Percentiles rank a stretch among this genome's conserved stretches.
Conservation (phyloP, 2,329 filamentous ascomycete genomes). For the Ascochyta fabae region DNA sequence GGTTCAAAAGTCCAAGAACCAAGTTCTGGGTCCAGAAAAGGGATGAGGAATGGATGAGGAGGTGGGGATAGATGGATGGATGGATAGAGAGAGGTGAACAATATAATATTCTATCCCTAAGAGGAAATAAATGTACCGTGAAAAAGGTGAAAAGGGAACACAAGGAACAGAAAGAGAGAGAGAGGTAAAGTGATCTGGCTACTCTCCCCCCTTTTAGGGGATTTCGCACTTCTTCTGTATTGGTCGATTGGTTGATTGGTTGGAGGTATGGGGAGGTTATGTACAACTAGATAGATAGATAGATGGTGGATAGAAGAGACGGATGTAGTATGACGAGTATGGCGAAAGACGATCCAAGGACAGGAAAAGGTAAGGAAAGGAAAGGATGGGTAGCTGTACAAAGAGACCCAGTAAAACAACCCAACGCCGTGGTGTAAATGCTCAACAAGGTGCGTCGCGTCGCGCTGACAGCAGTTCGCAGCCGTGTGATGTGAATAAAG, state of each 20-base stretch:
- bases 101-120: too few relatives aligned
- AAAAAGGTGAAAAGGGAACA: too few relatives aligned
- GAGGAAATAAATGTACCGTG: too few relatives aligned
- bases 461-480: neutral
- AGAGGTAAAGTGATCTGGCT: neutral
- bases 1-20: too few relatives aligned
- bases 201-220: neutral
- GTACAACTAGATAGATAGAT: neutral
- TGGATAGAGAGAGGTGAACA: too few relatives aligned
- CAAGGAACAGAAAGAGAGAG: too few relatives aligned
- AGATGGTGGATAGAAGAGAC: neutral
- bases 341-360: neutral
- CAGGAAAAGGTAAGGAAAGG: too few relatives aligned
- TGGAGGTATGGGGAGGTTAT: neutral
- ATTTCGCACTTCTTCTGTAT: neutral
- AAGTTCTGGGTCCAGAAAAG: too few relatives aligned
- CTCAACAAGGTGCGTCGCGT: neutral
- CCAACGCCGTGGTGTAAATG: conserved; percentile 8
- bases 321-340: neutral
- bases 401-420: neutral
- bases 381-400: neutral
- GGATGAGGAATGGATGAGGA: too few relatives aligned
- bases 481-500: neutral
- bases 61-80: too few relatives aligned
- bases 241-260: neutral